A percentile compares a stretch with the other conserved stretches of the same genome.
Evolutionary conservation across 345 rosid genomes (phyloP).

Genomic region (Salix koriyanagi): DNA sequence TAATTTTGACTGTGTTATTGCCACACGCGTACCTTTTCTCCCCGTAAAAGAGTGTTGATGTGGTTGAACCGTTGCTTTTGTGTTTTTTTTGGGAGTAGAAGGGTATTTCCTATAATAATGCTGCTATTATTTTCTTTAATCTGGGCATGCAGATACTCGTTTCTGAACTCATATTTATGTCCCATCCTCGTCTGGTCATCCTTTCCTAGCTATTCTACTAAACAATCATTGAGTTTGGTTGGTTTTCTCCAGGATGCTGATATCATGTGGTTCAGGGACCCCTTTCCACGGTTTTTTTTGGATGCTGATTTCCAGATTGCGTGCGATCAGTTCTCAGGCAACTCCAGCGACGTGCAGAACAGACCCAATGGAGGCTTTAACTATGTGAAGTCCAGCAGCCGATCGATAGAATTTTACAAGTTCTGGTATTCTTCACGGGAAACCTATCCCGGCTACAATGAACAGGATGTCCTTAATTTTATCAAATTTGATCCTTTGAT

Average conservation of each 20-base stretch:
- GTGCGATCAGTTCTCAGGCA: slow-evolving; percentile 68
- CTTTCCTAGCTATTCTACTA: background rate
- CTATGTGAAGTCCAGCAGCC: slow-evolving; percentile 60
- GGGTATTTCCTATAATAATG: too few relatives aligned
- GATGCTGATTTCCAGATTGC: slow-evolving; percentile 83
- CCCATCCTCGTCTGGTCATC: background rate
- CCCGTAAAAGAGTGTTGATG: too few relatives aligned
- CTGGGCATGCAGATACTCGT: background rate
- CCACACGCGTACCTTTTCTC: too few relatives aligned
- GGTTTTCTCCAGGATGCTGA: slow-evolving; percentile 69
- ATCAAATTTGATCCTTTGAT: slow-evolving; percentile 53
- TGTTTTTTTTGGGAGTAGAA: background rate
- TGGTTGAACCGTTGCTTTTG: too few relatives aligned
- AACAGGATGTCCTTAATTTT: slow-evolving; percentile 71
- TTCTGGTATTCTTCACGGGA: slow-evolving; percentile 69
- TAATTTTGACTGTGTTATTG: too few relatives aligned
- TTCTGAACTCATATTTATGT: slow-evolving; percentile 1
- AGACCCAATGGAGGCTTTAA: slow-evolving; percentile 74
- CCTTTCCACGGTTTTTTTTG: slow-evolving; percentile 57
- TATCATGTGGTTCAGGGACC: slow-evolving; percentile 92
- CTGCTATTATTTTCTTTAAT: background rate
- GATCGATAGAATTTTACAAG: slow-evolving; percentile 67
- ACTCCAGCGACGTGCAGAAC: slow-evolving; percentile 42
- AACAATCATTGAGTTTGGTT: background rate
- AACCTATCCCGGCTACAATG: slow-evolving; percentile 55